Base-by-base conservation (phyloP, 805 yeast species). In the Suhomyces sp. region DNA sequence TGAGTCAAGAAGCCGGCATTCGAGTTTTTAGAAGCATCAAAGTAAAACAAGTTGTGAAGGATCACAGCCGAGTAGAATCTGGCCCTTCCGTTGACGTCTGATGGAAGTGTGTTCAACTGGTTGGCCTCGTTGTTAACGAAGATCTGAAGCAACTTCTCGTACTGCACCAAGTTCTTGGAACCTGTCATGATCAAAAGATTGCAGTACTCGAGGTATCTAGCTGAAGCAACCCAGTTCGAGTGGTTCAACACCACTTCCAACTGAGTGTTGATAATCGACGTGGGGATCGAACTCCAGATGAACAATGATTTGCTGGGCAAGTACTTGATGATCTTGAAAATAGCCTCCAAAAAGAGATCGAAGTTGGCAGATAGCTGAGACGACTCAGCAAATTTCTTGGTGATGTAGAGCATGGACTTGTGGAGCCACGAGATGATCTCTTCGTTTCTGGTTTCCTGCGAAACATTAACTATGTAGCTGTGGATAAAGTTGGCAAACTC, bases 311-410 rank as follows among this genome's bases (percentile, higher is more conserved):
- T 27, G 17, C 47, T 47, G 1, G 55, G 40, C 38, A 59, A 49
- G 23, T 49, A 42, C n/a, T 52, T 41, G 10, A 63, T 47, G 17
- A 66, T 56, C 1, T 47, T 50, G n/a, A 57, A 56, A 31, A 71
- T 54, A 3, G 60, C 49, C 1, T 35, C 44, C 44, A 73, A 55
- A 52, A 84, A 64, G 0, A 53, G 48, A 31, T 68, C 64, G 51
- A 81, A 68, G 10, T 70, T 61, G 2, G 36, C 47, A 0, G 74
- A 66, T 26, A 70, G 54, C 4, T 47, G 47, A 1, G 53, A 47
- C 3, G 72, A 65, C 59, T 86, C 88, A 1, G 92, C 84, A 55
- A 86, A 74, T 54, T 78, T 74, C 57, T 82, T 86, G 7, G 92
- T 88, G 48, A 86, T 73, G 60, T 80, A 85, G 5, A 88, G 64